Conservation (phyloP, 177 flowering plant species). For the Vitis hybrid region DNA sequence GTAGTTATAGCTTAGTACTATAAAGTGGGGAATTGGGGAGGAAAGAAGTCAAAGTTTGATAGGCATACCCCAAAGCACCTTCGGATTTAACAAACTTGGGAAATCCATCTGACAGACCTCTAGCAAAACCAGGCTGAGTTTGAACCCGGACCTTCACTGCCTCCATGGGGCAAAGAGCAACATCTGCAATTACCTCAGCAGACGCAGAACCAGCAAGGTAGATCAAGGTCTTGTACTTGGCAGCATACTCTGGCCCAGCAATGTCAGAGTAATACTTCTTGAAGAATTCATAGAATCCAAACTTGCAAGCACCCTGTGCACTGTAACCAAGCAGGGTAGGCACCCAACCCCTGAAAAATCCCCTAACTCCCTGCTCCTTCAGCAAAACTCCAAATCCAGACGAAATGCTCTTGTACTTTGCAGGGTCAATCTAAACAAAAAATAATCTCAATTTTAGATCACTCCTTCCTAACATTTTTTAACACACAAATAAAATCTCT, state of each 20-base stretch:
- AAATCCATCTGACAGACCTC: conserved; percentile 69
- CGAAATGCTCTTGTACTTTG: conserved; percentile 75
- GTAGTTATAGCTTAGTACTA: not conserved
- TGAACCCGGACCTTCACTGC: conserved; percentile 92
- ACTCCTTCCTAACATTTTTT: no score
- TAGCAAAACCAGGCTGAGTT: conserved; percentile 88
- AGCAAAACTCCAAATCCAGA: conserved; percentile 77
- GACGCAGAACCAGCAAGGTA: conserved; percentile 91
- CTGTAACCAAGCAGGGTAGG: conserved; percentile 81
- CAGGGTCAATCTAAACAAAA: conserved; percentile 64
- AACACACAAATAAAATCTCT: no score
- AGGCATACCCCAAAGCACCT: conserved; percentile 63
- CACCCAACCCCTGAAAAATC: conserved; percentile 86
- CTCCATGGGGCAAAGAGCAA: conserved; percentile 83
- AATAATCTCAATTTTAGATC: not conserved
- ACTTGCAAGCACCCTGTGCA: conserved; percentile 94
- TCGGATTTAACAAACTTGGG: conserved; percentile 75
- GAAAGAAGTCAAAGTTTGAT: not conserved
- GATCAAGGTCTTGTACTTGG: conserved; percentile 80
- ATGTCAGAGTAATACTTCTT: conserved; percentile 84
- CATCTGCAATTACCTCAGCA: conserved; percentile 84
- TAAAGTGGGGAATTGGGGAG: not conserved
- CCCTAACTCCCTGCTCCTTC: conserved; percentile 72
- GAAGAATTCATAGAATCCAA: conserved; percentile 80
- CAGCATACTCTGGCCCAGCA: conserved; percentile 72